Evolutionary conservation across 768 basidiomycete species (phyloP).

Genomic region (Sistotremastrum suecicum): DNA sequence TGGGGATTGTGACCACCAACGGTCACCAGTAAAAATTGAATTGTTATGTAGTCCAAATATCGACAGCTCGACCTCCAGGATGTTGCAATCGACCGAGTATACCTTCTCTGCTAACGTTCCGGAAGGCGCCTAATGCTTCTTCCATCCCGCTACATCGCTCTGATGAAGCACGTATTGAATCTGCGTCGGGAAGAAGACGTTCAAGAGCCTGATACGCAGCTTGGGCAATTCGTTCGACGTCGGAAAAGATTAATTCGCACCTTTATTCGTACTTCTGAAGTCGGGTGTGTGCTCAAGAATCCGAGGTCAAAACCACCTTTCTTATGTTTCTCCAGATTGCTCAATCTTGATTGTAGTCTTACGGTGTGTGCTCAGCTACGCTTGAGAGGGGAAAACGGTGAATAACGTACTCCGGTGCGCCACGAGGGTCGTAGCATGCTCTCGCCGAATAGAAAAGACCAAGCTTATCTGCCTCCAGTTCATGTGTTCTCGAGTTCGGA

Average conservation of each 20-base stretch:
- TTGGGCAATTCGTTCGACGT: no score
- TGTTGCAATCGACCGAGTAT: no score
- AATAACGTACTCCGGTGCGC: constrained; percentile 49
- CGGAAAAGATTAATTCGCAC: constrained; percentile 23
- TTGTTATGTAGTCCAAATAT: no score
- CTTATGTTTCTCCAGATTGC: constrained; percentile 32
- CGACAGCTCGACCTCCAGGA: no score
- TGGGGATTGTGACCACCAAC: no score
- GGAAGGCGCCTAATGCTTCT: no score
- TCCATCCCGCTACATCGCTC: no score
- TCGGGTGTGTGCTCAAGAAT: constrained; percentile 76
- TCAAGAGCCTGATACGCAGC: no score
- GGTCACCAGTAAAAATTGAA: no score
- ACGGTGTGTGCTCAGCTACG: background rate
- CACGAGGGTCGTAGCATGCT: constrained; percentile 79
- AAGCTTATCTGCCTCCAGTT: constrained; percentile 82
- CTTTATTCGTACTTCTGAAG: constrained; percentile 55
- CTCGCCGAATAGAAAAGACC: constrained; percentile 67
- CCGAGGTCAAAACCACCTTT: constrained; percentile 22
- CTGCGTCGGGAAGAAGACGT: no score
- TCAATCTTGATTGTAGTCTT: constrained; percentile 64
- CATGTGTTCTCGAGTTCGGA: constrained; percentile 72
- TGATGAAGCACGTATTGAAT: no score
- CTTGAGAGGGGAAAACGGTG: background rate
- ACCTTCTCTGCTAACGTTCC: no score